phyloP scores from a whole-genome alignment of 192 early-diverging fungal species.

The Backusella sp. region DNA sequence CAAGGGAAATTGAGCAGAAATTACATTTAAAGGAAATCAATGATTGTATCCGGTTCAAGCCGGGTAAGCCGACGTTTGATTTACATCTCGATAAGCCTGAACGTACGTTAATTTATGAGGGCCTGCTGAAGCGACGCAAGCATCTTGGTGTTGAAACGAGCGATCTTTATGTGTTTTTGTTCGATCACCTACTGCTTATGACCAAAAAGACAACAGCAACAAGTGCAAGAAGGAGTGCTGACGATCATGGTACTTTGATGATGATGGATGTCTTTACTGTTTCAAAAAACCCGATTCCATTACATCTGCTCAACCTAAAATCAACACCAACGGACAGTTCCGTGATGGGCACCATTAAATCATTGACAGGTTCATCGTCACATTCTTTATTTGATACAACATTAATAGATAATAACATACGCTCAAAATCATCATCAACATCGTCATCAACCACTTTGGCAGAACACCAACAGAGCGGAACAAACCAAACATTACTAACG shows the following conservation, averaged over 20 bases:
- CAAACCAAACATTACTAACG: slow-evolving; percentile 52
- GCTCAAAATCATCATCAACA: not conserved
- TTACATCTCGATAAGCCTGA: slow-evolving; percentile 70
- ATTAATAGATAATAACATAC: not conserved
- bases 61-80: not conserved
- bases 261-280: slow-evolving; percentile 46
- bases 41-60: slow-evolving; percentile 16
- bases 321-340: not conserved
- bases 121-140: slow-evolving; percentile 54
- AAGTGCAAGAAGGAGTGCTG: slow-evolving; percentile 13
- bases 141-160: slow-evolving; percentile 45
- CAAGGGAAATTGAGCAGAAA: not conserved
- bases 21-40: slow-evolving; percentile 20
- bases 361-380: not conserved
- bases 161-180: slow-evolving; percentile 77
- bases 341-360: not conserved
- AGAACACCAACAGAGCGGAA: slow-evolving; percentile 23
- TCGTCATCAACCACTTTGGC: not conserved
- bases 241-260: not conserved
- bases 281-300: slow-evolving; percentile 72
- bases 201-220: slow-evolving; percentile 51
- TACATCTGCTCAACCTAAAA: slow-evolving; percentile 58
- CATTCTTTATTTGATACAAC: not conserved
- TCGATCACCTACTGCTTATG: slow-evolving; percentile 85
- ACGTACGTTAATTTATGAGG: slow-evolving; percentile 75